Percentiles rank a stretch among this genome's conserved stretches.
Conservation (phyloP, 768 basidiomycete genomes). For the Mycena belliarum region DNA sequence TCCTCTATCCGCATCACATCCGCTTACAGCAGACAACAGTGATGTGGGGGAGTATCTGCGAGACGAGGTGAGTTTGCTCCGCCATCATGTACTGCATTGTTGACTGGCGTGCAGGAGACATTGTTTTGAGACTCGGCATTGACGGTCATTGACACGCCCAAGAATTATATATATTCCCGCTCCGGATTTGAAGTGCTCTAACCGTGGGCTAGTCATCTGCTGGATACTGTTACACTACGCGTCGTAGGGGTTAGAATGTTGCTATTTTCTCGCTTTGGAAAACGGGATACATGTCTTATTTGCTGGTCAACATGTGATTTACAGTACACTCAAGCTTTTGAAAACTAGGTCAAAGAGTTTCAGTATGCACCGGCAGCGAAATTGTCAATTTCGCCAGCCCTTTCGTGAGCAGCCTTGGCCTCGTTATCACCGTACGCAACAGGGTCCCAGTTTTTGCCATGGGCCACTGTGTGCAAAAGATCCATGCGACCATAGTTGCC, state of each 20-base stretch:
- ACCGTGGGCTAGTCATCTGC: slow-evolving; percentile 24
- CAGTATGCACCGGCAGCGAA: slow-evolving; percentile 16
- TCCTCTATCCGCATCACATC: neutral
- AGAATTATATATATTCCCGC: slow-evolving; percentile 16
- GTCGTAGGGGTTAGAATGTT: neutral
- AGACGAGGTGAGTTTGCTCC: slow-evolving; percentile 70
- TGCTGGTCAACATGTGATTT: neutral
- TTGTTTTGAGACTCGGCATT: slow-evolving; percentile 66
- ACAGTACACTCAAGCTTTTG: neutral
- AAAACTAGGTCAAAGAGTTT: neutral
- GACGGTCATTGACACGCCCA: slow-evolving; percentile 8
- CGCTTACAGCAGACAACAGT: slow-evolving; percentile 39
- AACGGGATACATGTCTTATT: neutral
- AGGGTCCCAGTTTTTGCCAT: slow-evolving; percentile 30
- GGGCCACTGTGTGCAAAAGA: slow-evolving; percentile 28
- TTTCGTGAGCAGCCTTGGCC: too few relatives aligned
- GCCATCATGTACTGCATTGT: slow-evolving; percentile 1
- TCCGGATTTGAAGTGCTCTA: slow-evolving; percentile 49
- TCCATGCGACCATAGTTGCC: slow-evolving; percentile 32
- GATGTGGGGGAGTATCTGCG: slow-evolving; percentile 98
- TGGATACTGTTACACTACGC: neutral
- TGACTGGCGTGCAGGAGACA: slow-evolving; percentile 58
- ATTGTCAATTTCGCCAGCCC: slow-evolving; percentile 12
- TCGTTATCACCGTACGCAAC: slow-evolving; percentile 18
- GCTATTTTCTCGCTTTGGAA: neutral